Evolutionary conservation across 441 rosid species (phyloP), one percentile per base, ranked within the genome.

Genomic region (Hypseocharis bilobata): DNA sequence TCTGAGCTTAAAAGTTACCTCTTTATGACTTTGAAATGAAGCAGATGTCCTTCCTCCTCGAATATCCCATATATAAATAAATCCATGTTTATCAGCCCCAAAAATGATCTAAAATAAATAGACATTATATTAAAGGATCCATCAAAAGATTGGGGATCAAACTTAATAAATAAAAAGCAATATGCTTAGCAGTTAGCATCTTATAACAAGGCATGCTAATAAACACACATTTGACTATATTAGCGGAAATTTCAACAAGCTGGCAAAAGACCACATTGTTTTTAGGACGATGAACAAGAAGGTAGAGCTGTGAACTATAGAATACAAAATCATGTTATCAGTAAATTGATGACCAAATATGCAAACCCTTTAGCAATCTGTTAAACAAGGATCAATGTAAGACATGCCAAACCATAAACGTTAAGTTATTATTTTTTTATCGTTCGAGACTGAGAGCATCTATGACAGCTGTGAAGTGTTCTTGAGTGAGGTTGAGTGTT

Each of bases 61-160:
- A 65, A 93, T 84, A 83, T 93, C 97, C 97, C 97, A 93, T 63
- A 83, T 61, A 68, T 85, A 84, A 60, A 93, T 79, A 58, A 65
- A 74, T 71, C 97, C 99, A 66, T 75, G 68, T 79, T 80, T 80
- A 67, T 91, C 91, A 65, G 96, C 95, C 61, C 89, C 96, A 71
- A 88, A 84, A 69, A 93, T 78, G 47, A 79, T 75, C 99, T 93
- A 60, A 45, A 65, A 32, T 22, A 61, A 70, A 62, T 55, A 65
- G 56, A 64, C 19, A 23, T 38, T 28, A 47, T 22, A 40, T 20
- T 59, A 5, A 65, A 54, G 59, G 62, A 27, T 29, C 51, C 34
- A 22, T 25, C 65, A 65, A 55, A 68, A 58, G 30, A 32, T 49
- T 26, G 25, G 40, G 6, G 19, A 25, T 6, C 42, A 51, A 55